These are phyloP conservation scores for Aureobasidium sp. DNA, from an alignment of 2,329 filamentous ascomycete species.

Conservation along the genomic window DNA sequence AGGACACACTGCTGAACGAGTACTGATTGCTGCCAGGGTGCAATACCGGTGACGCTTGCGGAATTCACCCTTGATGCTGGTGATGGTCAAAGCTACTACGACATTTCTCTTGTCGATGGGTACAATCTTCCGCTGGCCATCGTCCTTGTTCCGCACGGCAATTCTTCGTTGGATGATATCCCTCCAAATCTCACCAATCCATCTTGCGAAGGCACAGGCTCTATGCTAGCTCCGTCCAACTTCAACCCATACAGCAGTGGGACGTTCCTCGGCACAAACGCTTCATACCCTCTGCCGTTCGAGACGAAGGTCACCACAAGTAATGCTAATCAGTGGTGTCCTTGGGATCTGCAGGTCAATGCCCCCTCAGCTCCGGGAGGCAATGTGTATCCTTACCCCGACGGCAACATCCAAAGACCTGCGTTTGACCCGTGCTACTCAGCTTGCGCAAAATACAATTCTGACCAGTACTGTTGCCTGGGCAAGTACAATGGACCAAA, in stretches of 20 bases:
- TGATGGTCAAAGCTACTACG: slow-evolving; percentile 66
- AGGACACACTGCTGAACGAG: slow-evolving; percentile 13
- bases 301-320: slow-evolving; percentile 52
- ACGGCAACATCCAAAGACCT: slow-evolving; percentile 63
- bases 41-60: slow-evolving; percentile 66
- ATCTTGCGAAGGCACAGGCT: slow-evolving; percentile 65
- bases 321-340: slow-evolving; percentile 64
- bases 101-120: slow-evolving; percentile 77
- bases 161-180: slow-evolving; percentile 53
- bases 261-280: slow-evolving; percentile 53
- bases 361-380: slow-evolving; percentile 63
- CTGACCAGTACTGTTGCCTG: slow-evolving; percentile 66
- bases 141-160: slow-evolving; percentile 45
- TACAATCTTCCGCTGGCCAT: slow-evolving; percentile 70
- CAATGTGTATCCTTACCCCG: slow-evolving; percentile 73
- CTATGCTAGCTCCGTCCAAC: slow-evolving; percentile 44
- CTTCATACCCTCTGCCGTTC: slow-evolving; percentile 59
- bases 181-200: slow-evolving; percentile 71
- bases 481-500: slow-evolving; percentile 58
- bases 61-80: slow-evolving; percentile 73
- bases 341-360: slow-evolving; percentile 66
- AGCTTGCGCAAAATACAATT: slow-evolving; percentile 63
- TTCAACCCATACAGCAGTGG: slow-evolving; percentile 48
- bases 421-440: slow-evolving; percentile 71
- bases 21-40: slow-evolving; percentile 45